Percentiles rank a stretch among this genome's conserved stretches.
Conservation (phyloP, 129 eudicot species). For the Silybum marianum region DNA sequence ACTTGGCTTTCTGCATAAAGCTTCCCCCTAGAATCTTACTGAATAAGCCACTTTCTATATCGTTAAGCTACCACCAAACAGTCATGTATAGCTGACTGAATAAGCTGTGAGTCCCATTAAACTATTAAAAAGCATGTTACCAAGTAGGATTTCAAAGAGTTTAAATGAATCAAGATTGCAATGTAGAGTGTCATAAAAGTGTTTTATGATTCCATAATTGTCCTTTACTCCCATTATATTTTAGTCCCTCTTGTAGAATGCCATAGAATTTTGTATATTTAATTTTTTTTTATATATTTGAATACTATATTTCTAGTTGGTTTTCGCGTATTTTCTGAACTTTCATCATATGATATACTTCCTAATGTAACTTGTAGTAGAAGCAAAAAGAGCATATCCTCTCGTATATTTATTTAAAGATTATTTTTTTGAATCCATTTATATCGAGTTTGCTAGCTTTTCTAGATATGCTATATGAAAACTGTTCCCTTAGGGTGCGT, state of each 20-base stretch:
- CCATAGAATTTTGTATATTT: not conserved
- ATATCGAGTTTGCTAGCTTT: not conserved
- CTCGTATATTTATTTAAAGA: constrained; percentile 11
- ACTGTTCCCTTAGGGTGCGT: not conserved
- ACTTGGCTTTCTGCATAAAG: too few species aligned
- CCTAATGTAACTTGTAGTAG: constrained; percentile 14
- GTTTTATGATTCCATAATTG: not conserved
- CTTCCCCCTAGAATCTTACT: too few species aligned
- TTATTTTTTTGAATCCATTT: not conserved
- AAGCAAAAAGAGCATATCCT: not conserved
- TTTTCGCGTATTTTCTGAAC: constrained; percentile 5
- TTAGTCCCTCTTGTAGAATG: not conserved
- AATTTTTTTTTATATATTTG: not conserved
- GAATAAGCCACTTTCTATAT: too few species aligned
- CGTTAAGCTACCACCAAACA: too few species aligned
- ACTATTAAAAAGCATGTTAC: not conserved
- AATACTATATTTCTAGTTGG: not conserved
- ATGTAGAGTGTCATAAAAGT: not conserved
- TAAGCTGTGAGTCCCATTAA: too few species aligned
- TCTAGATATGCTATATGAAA: constrained; percentile 11
- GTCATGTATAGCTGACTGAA: too few species aligned
- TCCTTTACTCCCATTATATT: not conserved
- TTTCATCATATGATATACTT: constrained; percentile 16
- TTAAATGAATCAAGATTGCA: not conserved
- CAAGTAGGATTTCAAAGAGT: not conserved